Conservation (phyloP, 768 basidiomycete species). For the Mrakia blollopis region DNA sequence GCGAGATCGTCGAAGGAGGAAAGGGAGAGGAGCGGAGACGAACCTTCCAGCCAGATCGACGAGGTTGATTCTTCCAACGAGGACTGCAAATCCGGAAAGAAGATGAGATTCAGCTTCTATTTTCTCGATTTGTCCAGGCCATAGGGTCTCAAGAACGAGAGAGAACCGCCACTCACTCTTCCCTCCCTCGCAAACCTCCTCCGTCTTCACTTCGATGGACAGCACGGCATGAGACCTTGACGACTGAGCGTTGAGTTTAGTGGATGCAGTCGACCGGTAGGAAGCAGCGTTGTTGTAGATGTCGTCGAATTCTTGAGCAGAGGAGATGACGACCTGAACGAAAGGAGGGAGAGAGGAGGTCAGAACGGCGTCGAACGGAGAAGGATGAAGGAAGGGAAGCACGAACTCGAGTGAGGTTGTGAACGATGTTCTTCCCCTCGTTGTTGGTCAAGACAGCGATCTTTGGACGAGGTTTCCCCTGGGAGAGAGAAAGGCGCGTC, state of each 20-base stretch:
- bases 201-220: conserved; percentile 56
- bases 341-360: too few species aligned
- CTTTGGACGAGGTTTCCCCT: conserved; percentile 48
- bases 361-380: too few species aligned
- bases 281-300: conserved; percentile 53
- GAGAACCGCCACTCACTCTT: neutral
- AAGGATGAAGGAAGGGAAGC: too few species aligned
- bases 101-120: too few species aligned
- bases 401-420: conserved; percentile 48
- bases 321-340: conserved; percentile 42
- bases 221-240: conserved; percentile 86
- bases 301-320: conserved; percentile 51
- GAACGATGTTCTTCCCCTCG: conserved; percentile 54
- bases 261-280: conserved; percentile 71
- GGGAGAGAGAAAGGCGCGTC: neutral
- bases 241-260: conserved; percentile 74
- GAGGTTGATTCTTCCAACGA: conserved; percentile 38
- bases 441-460: conserved; percentile 57
- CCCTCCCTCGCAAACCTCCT: conserved; percentile 8
- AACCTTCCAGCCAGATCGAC: conserved; percentile 59
- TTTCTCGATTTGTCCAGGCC: too few species aligned
- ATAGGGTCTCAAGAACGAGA: too few species aligned
- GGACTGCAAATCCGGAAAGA: too few species aligned
- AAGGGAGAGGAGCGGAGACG: conserved; percentile 20
- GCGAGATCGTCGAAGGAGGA: too few species aligned